phyloP scores from a whole-genome alignment of 495 filamentous ascomycete genomes.

The Aspergillus ostianus region DNA sequence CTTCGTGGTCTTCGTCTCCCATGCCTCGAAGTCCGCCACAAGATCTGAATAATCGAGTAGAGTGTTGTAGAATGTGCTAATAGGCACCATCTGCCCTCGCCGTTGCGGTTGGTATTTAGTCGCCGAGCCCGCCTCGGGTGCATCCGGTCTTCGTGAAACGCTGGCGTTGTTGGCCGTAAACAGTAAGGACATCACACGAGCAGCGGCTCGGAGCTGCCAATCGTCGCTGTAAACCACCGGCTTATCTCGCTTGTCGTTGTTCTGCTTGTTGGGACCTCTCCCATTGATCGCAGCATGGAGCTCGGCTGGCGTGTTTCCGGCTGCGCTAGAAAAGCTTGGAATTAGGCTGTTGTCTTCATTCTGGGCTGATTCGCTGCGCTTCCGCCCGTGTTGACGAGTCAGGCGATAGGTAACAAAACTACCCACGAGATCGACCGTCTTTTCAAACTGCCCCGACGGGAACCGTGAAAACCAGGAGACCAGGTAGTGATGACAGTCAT shows the following conservation, averaged over 20 bases:
- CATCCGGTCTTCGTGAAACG: conserved; percentile 32
- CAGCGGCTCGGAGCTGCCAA: conserved; percentile 86
- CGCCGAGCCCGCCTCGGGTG: conserved; percentile 22
- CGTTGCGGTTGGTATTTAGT: conserved; percentile 42
- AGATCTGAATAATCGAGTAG: conserved; percentile 83
- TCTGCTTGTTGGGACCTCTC: conserved; percentile 46
- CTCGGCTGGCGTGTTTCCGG: conserved; percentile 62
- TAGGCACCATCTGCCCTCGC: conserved; percentile 67
- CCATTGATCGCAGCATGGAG: conserved; percentile 77
- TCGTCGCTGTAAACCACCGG: conserved; percentile 73
- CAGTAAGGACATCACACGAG: conserved; percentile 76
- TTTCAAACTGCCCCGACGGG: conserved; percentile 65
- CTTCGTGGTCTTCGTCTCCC: conserved; percentile 72
- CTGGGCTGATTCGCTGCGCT: conserved; percentile 51
- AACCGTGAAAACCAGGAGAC: conserved; percentile 82
- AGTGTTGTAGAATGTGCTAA: conserved; percentile 85
- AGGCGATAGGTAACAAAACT: conserved; percentile 84
- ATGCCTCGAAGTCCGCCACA: conserved; percentile 82
- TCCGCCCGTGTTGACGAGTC: conserved; percentile 68
- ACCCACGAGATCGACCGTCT: conserved; percentile 69
- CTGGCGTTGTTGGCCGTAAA: conserved; percentile 77
- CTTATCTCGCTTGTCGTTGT: conserved; percentile 43
- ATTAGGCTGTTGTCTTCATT: conserved; percentile 65
- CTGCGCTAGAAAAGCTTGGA: conserved; percentile 63
- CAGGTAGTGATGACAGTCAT: conserved; percentile 77